A percentile compares a stretch with the other conserved stretches of the same genome.
These are phyloP conservation scores for Calocera viscosa DNA, from an alignment of 768 basidiomycete species.

Conservation along the genomic window DNA sequence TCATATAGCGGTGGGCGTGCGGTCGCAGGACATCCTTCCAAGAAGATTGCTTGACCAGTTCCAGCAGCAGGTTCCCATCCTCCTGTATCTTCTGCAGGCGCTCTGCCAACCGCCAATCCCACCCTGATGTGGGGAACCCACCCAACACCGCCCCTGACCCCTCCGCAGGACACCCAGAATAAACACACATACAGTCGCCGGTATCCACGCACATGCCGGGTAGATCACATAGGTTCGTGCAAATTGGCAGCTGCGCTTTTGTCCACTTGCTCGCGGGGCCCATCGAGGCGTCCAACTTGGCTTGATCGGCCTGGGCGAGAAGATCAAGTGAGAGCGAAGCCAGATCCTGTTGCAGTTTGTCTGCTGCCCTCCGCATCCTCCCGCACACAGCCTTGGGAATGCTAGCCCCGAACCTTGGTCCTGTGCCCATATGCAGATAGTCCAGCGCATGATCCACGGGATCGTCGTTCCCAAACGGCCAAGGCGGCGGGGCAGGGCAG, in stretches of 20 bases:
- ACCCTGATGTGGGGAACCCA: slow-evolving; percentile 23
- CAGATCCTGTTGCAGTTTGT: slow-evolving; percentile 11
- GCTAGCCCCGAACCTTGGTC: slow-evolving; percentile 14
- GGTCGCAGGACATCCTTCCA: too few species aligned
- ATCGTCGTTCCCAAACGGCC: slow-evolving; percentile 27
- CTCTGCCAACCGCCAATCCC: slow-evolving; percentile 16
- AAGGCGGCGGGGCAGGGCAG: slow-evolving; percentile 23
- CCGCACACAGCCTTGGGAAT: slow-evolving; percentile 10
- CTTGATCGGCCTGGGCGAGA: background rate
- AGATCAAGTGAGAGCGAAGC: slow-evolving; percentile 8
- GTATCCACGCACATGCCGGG: slow-evolving; percentile 27
- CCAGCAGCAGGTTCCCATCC: too few species aligned
- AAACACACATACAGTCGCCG: slow-evolving; percentile 26
- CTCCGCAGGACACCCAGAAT: slow-evolving; percentile 20
- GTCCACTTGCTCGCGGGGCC: slow-evolving; percentile 19
- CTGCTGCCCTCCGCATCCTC: slow-evolving; percentile 6
- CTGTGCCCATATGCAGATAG: slow-evolving; percentile 24
- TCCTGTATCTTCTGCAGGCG: too few species aligned
- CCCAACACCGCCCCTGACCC: too few species aligned
- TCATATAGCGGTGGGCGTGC: too few species aligned
- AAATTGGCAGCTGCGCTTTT: slow-evolving; percentile 22
- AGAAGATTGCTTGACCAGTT: too few species aligned
- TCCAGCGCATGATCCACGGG: slow-evolving; percentile 23
- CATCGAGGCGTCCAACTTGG: background rate
- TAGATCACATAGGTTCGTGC: slow-evolving; percentile 26